Evolutionary conservation across 441 rosid genomes (phyloP).

Genomic region (Erysimum cheiri): DNA sequence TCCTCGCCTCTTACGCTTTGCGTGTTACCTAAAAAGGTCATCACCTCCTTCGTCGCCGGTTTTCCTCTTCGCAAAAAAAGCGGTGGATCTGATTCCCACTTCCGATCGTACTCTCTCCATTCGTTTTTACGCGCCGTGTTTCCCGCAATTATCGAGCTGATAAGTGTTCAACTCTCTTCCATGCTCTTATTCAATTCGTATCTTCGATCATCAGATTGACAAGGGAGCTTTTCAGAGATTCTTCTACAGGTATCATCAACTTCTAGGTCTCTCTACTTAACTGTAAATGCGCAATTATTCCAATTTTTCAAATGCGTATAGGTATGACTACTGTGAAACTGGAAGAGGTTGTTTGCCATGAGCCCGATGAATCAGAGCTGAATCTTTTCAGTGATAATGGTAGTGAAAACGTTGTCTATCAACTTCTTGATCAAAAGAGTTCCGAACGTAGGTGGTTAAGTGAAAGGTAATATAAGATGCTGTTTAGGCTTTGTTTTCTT

Average conservation of each 20-base stretch:
- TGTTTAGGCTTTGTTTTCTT: slow-evolving; percentile 16
- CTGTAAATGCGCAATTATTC: neutral
- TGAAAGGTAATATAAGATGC: slow-evolving; percentile 55
- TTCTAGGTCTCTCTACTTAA: neutral
- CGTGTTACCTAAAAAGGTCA: slow-evolving; percentile 57
- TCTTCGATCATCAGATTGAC: neutral
- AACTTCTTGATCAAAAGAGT: slow-evolving; percentile 48
- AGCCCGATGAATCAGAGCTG: slow-evolving; percentile 48
- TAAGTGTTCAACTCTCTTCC: slow-evolving; percentile 20
- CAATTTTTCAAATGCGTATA: neutral
- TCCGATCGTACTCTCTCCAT: slow-evolving; percentile 4
- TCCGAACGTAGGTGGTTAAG: slow-evolving; percentile 52
- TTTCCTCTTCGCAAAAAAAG: slow-evolving; percentile 18
- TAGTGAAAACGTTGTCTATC: slow-evolving; percentile 40
- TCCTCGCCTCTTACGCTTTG: slow-evolving; percentile 54
- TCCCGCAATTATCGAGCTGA: slow-evolving; percentile 13
- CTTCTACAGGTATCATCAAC: slow-evolving; percentile 31
- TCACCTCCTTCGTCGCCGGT: slow-evolving; percentile 41
- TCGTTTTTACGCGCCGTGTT: slow-evolving; percentile 33
- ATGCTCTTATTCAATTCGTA: neutral
- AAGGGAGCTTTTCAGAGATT: neutral
- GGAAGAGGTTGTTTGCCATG: slow-evolving; percentile 48
- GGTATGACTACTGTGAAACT: slow-evolving; percentile 55
- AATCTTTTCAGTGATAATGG: slow-evolving; percentile 42
- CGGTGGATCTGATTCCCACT: slow-evolving; percentile 33